Evolutionary conservation across 257 asterid species (phyloP).

Genomic region (Scutellaria galericulata): DNA sequence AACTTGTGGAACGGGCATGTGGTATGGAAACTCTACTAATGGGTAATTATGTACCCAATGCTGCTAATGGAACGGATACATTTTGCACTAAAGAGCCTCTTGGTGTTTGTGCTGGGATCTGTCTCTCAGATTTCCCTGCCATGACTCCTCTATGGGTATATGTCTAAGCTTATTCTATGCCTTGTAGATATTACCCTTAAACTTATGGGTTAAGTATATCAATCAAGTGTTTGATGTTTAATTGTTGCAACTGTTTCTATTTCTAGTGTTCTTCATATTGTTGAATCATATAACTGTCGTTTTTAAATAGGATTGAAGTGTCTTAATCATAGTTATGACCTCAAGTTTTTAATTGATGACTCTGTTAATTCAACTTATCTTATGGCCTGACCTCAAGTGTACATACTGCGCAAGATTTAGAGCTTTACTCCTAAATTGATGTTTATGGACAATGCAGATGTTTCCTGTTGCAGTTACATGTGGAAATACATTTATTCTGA

Average conservation of each 20-base stretch:
- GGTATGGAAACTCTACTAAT: constrained; percentile 47
- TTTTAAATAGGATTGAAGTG: constrained; percentile 13
- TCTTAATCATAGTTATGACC: background rate
- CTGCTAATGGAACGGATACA: constrained; percentile 48
- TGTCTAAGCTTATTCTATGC: constrained; percentile 3
- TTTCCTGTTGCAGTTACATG: constrained; percentile 58
- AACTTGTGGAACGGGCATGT: constrained; percentile 55
- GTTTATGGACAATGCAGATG: constrained; percentile 44
- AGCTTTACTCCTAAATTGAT: constrained; percentile 1
- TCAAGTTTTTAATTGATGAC: background rate
- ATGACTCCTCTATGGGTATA: constrained; percentile 55
- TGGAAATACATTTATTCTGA: constrained; percentile 56
- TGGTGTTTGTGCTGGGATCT: constrained; percentile 63
- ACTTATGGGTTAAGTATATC: constrained; percentile 5
- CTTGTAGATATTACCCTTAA: constrained; percentile 2
- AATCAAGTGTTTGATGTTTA: background rate
- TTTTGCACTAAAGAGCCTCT: constrained; percentile 52
- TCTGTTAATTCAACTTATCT: background rate
- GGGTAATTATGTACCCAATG: constrained; percentile 52
- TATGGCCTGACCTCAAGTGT: background rate
- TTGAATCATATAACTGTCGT: background rate
- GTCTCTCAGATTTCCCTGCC: constrained; percentile 43
- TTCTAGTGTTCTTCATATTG: background rate
- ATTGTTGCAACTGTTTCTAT: background rate
- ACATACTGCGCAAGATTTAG: background rate